These are phyloP conservation scores for Penicillium coprophilum DNA, from an alignment of 495 filamentous ascomycete species.

Conservation along the genomic window DNA sequence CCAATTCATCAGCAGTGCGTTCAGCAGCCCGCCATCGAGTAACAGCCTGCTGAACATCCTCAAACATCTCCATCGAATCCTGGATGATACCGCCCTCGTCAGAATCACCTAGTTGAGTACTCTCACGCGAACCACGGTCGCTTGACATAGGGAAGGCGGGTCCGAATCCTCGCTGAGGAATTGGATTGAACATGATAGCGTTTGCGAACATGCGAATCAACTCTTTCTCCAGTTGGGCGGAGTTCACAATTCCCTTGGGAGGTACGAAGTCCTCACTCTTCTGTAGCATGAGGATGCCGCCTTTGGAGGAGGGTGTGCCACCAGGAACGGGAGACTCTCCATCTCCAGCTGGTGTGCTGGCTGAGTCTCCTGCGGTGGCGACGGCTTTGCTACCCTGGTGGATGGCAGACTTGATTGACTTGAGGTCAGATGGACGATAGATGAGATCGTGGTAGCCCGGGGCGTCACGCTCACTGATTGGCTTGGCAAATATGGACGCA, in stretches of 20 bases:
- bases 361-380: slow-evolving; percentile 55
- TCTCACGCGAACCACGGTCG: slow-evolving; percentile 41
- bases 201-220: slow-evolving; percentile 98
- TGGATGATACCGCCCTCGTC: slow-evolving; percentile 81
- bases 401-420: slow-evolving; percentile 78
- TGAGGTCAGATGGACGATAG: slow-evolving; percentile 83
- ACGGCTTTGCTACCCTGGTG: slow-evolving; percentile 74
- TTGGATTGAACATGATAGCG: slow-evolving; percentile 94
- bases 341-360: slow-evolving; percentile 48
- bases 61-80: slow-evolving; percentile 79
- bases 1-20: slow-evolving; percentile 43
- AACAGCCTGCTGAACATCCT: slow-evolving; percentile 66
- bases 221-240: slow-evolving; percentile 90
- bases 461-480: slow-evolving; percentile 79
- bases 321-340: slow-evolving; percentile 43
- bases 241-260: slow-evolving; percentile 90
- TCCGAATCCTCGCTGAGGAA: slow-evolving; percentile 67
- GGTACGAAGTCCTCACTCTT: slow-evolving; percentile 74
- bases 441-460: slow-evolving; percentile 88
- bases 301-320: slow-evolving; percentile 39
- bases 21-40: slow-evolving; percentile 61
- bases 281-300: slow-evolving; percentile 53
- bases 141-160: slow-evolving; percentile 53
- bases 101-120: slow-evolving; percentile 49
- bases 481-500: slow-evolving; percentile 81